Evolutionary conservation across 1,284 basidiomycete species (phyloP), one percentile per base, ranked within the genome.

Genomic region (Sparassis latifolia): DNA sequence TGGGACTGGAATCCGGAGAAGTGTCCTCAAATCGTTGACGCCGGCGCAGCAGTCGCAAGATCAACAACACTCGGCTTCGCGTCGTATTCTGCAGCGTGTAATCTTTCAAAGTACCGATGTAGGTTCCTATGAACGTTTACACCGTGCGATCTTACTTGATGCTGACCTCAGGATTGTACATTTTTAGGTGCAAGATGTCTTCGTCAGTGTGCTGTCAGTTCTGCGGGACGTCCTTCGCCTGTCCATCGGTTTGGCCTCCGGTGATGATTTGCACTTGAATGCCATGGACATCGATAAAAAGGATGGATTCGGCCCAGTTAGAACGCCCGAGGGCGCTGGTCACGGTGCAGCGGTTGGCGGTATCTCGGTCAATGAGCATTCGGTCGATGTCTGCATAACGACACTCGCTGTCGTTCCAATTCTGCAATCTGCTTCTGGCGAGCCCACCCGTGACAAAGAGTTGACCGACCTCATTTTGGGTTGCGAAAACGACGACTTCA

Each of bases 101-200:
- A 65, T 90, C 30, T 89, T 89, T 77, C 76, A 76, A 49, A 79
- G 74, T 53, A 56, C 69, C 43, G 85, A 88, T 59, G 88, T 89
- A 57, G 55, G 78, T 70, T 1, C 33, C 37, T 48, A 42, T n/a
- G 20, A 20, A 20, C 20, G 4, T 5, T 39, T 40, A 44, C 3
- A n/a, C 31, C 45, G 29, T 35, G 41, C 20, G 9, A 28, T 45
- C 12, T 41, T 45, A 30, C 12, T 29, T 41, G 30, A 38, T 42
- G 29, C 35, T 27, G 32, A 48, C 40, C 10, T 33, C n/a, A 44
- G 46, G n/a, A 44, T 47, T 43, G 27, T 35, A 20, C 31, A 39
- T 12, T 33, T 48, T 20, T 47, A 88, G 86, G 72, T 81, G 33
- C 81, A 84, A 62, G 77, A 79, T 52, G 64, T 70, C 5, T 78